These are phyloP conservation scores for Nakaseomyces kungkrabaensis DNA, from an alignment of 1,139 yeast species.

Conservation along the genomic window DNA sequence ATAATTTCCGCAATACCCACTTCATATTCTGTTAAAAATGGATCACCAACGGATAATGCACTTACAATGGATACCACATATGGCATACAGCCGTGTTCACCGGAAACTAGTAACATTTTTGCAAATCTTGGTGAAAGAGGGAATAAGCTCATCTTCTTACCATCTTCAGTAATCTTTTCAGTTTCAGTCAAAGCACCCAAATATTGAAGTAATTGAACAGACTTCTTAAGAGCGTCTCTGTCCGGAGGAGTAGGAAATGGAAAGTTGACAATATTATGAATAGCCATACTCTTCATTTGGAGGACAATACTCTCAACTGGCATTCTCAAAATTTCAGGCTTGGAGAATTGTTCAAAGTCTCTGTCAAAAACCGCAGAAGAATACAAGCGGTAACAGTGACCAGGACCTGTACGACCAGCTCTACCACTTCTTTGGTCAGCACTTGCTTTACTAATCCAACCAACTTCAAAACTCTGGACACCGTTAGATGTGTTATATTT, in stretches of 20 bases:
- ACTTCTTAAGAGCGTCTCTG: slow-evolving; percentile 45
- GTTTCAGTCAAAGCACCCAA: slow-evolving; percentile 68
- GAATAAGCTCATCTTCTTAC: slow-evolving; percentile 77
- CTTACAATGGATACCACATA: slow-evolving; percentile 86
- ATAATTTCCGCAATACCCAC: slow-evolving; percentile 37
- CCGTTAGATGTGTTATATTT: slow-evolving; percentile 75
- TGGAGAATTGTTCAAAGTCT: slow-evolving; percentile 70
- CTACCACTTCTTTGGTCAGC: slow-evolving; percentile 95
- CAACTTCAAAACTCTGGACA: slow-evolving; percentile 84
- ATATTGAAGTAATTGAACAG: slow-evolving; percentile 56
- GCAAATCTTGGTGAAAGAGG: slow-evolving; percentile 93
- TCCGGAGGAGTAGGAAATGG: slow-evolving; percentile 97
- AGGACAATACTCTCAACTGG: slow-evolving; percentile 92
- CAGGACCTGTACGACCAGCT: slow-evolving; percentile 99
- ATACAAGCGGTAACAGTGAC: slow-evolving; percentile 86
- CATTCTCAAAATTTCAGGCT: slow-evolving; percentile 88
- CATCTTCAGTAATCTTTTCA: slow-evolving; percentile 58
- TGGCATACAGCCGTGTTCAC: slow-evolving; percentile 77
- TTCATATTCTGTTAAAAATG: slow-evolving; percentile 68
- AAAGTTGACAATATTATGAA: slow-evolving; percentile 78
- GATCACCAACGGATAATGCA: slow-evolving; percentile 89
- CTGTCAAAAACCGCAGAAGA: slow-evolving; percentile 94
- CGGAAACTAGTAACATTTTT: slow-evolving; percentile 79
- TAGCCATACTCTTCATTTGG: slow-evolving; percentile 96
- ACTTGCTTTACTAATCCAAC: slow-evolving; percentile 92